Base-by-base conservation (phyloP, 2,329 filamentous ascomycete species). In the Parafenestella ontariensis region DNA sequence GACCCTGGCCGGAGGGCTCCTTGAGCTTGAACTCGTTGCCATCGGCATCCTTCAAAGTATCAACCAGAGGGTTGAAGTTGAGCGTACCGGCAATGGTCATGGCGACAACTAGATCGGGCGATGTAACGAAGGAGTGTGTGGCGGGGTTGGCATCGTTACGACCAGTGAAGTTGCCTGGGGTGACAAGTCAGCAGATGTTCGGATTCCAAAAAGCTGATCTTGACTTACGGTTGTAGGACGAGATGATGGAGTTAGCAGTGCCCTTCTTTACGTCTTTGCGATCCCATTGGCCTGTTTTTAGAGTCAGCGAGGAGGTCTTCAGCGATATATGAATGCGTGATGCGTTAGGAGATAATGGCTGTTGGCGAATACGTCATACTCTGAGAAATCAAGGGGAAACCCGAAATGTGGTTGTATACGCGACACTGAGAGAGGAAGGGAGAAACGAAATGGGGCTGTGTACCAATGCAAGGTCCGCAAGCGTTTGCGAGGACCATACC, bases 101-200 rank as follows among this genome's bases (percentile, higher is more conserved):
- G 65, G 92, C 92, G 49, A 96, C 91, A 39, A 96, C 92, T 58
- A 96, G 82, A 76, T 96, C 92, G 52, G 92, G 92, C 6, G 92
- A 96, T 62, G 92, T 89, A 65, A 96, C 92, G 78, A 96, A 96
- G 54, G 91, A 91, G 83, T 96, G 92, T 46, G 92, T 96, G 50
- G 92, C 92, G 36, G 92, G 92, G 85, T 96, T 98, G 66, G 91
- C 92, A 69, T 96, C 93, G 79, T 98, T 98, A 76, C 95, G 92
- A 65, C 94, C 94, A 58, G 94, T 98, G 84, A 99, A 98, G 88
- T 99, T 98, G 15, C 28, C 28, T 31, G 28, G 11, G 28, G 28
- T 31, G 7, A 31, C 9, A 11, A 13, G 28, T 31, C 3, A 31
- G 8, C 4, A 3, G 28, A 31, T 31, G 28, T 3, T 3, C 3